Percentiles rank a stretch among this genome's conserved stretches.
Conservation (phyloP, 768 basidiomycete genomes). For the Austroboletus eburneus region DNA sequence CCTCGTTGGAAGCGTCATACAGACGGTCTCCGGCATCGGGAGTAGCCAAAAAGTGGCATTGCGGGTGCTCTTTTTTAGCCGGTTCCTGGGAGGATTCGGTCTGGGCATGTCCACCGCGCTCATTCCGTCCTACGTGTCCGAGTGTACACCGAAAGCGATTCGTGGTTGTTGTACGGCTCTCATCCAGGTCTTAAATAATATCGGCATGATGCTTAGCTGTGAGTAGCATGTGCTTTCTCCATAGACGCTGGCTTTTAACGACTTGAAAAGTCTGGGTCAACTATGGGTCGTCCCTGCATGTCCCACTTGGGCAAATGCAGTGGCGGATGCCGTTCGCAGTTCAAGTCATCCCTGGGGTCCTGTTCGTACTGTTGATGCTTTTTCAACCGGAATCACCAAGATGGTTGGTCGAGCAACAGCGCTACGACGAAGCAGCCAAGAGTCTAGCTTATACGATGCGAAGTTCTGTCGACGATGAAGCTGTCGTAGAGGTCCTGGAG, state of each 20-base stretch:
- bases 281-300: conserved; percentile 37
- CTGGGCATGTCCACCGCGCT: conserved; percentile 51
- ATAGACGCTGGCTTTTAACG: conserved; percentile 1
- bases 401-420: conserved; percentile 48
- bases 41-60: conserved; percentile 33
- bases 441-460: conserved; percentile 37
- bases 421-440: conserved; percentile 38
- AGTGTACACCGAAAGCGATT: conserved; percentile 44
- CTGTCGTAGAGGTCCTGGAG: conserved; percentile 35
- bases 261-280: conserved; percentile 44
- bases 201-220: conserved; percentile 36
- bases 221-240: conserved; percentile 10
- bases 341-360: conserved; percentile 48
- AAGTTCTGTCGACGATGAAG: conserved; percentile 30
- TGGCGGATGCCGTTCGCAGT: conserved; percentile 53
- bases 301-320: conserved; percentile 38
- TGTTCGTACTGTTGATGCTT: conserved; percentile 44
- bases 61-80: conserved; percentile 41
- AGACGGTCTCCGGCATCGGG: conserved; percentile 41
- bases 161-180: conserved; percentile 49
- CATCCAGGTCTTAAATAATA: conserved; percentile 32
- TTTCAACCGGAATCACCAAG: conserved; percentile 54
- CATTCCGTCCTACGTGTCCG: conserved; percentile 49
- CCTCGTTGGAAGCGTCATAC: conserved; percentile 45
- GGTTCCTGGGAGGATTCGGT: conserved; percentile 60